phyloP scores from a whole-genome alignment of 148 eudicot genomes.

The Arctostaphylos glauca region DNA sequence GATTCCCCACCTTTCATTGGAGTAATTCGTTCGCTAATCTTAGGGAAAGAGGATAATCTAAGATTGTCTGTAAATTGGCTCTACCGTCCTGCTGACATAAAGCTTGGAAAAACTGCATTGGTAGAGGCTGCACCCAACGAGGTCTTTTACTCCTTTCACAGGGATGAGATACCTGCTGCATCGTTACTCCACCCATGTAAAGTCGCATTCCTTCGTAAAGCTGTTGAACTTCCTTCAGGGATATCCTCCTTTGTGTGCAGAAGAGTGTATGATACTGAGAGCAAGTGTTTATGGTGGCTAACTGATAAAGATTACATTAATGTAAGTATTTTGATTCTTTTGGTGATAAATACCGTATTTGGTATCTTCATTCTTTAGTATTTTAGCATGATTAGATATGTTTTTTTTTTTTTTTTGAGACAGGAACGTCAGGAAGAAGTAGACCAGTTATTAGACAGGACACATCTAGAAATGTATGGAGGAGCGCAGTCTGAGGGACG shows the following conservation, averaged over 20 bases:
- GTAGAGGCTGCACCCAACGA: slow-evolving; percentile 79
- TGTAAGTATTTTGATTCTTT: slow-evolving; percentile 38
- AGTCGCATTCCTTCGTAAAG: slow-evolving; percentile 79
- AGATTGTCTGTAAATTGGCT: slow-evolving; percentile 74
- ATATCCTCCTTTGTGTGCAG: slow-evolving; percentile 77
- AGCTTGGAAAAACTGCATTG: slow-evolving; percentile 56
- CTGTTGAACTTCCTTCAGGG: slow-evolving; percentile 79
- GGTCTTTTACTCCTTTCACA: slow-evolving; percentile 79
- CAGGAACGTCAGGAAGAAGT: slow-evolving; percentile 96
- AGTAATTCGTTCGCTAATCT: slow-evolving; percentile 43
- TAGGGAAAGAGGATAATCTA: slow-evolving; percentile 43
- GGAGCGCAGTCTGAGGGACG: slow-evolving; percentile 63
- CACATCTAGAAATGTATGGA: slow-evolving; percentile 69
- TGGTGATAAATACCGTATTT: background rate
- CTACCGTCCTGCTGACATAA: slow-evolving; percentile 75
- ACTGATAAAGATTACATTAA: slow-evolving; percentile 72
- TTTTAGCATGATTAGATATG: slow-evolving; percentile 14
- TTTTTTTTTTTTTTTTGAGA: slow-evolving; percentile 13
- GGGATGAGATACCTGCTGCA: slow-evolving; percentile 86
- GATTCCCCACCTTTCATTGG: slow-evolving; percentile 78
- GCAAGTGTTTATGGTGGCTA: slow-evolving; percentile 83
- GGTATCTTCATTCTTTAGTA: background rate
- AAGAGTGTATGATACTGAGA: slow-evolving; percentile 70
- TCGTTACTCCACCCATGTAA: slow-evolving; percentile 89
- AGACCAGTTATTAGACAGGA: slow-evolving; percentile 64